phyloP scores from a whole-genome alignment of 1,139 yeast species.

The Kodamaea alishanica region DNA sequence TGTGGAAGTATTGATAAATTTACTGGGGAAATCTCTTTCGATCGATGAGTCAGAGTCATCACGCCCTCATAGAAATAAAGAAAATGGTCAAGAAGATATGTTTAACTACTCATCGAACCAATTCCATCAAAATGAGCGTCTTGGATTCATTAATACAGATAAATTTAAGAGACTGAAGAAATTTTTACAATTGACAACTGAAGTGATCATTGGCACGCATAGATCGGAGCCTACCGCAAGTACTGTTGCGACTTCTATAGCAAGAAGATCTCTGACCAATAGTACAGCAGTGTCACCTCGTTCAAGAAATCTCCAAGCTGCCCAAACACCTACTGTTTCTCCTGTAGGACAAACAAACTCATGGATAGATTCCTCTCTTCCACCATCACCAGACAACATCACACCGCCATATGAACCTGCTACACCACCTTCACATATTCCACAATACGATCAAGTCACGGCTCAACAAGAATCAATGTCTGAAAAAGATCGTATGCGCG shows the following conservation, averaged over 20 bases:
- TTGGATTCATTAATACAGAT: conserved; percentile 71
- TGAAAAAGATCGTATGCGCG: conserved; percentile 55
- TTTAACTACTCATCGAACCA: conserved; percentile 14
- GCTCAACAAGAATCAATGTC: conserved; percentile 22
- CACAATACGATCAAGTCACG: conserved; percentile 14
- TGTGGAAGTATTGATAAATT: conserved; percentile 73
- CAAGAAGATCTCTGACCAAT: conserved; percentile 3
- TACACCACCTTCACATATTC: conserved; percentile 5
- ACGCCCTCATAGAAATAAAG: conserved; percentile 3
- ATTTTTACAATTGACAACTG: conserved; percentile 74
- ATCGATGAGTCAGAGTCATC: conserved; percentile 28
- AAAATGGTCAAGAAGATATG: neutral
- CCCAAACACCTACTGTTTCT: neutral
- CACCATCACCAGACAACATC: conserved; percentile 1
- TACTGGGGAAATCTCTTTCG: conserved; percentile 43
- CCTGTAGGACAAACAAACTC: neutral
- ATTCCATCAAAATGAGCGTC: conserved; percentile 33
- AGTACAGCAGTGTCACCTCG: conserved; percentile 2
- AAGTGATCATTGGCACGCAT: conserved; percentile 75
- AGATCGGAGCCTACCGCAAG: conserved; percentile 31
- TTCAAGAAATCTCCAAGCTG: neutral
- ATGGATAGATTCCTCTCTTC: neutral
- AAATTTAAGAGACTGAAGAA: conserved; percentile 68
- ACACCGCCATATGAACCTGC: conserved; percentile 7
- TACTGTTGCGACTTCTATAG: conserved; percentile 1